phyloP scores from a whole-genome alignment of 441 rosid species.

The Eutrema salsugineum region DNA sequence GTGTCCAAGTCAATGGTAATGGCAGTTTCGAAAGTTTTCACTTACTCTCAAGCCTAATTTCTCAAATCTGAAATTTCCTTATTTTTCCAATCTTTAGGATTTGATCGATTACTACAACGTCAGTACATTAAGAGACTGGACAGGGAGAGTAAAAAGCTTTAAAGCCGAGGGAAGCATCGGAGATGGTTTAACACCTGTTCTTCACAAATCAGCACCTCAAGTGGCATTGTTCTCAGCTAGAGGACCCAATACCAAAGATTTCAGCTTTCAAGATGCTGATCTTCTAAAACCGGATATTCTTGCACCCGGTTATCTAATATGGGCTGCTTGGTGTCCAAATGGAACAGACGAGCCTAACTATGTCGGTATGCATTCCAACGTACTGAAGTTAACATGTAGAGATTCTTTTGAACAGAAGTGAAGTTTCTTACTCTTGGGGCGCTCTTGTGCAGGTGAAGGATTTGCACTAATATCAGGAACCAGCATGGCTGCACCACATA shows the following conservation, averaged over 20 bases:
- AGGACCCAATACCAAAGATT: slow-evolving; percentile 91
- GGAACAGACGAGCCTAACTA: slow-evolving; percentile 91
- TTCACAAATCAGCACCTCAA: slow-evolving; percentile 94
- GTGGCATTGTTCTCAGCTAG: slow-evolving; percentile 94
- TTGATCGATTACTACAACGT: slow-evolving; percentile 82
- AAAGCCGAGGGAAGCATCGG: slow-evolving; percentile 84
- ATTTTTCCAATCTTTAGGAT: slow-evolving; percentile 43
- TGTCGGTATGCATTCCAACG: slow-evolving; percentile 46
- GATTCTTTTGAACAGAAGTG: neutral
- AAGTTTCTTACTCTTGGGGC: slow-evolving; percentile 5
- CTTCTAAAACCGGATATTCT: slow-evolving; percentile 95
- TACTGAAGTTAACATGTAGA: neutral
- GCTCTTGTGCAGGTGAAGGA: slow-evolving; percentile 64
- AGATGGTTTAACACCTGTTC: slow-evolving; percentile 79
- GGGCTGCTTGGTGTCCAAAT: slow-evolving; percentile 98
- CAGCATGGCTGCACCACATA: slow-evolving; percentile 98
- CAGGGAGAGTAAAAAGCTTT: slow-evolving; percentile 88
- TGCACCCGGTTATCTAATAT: slow-evolving; percentile 93
- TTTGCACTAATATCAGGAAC: slow-evolving; percentile 96
- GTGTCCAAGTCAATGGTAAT: slow-evolving; percentile 73
- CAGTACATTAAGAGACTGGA: slow-evolving; percentile 89
- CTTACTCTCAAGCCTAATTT: neutral
- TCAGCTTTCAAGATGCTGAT: slow-evolving; percentile 90
- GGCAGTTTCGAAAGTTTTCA: neutral
- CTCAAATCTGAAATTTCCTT: neutral